A percentile compares a stretch with the other conserved stretches of the same genome.
These are phyloP conservation scores for Leccinellum albellum DNA, from an alignment of 768 basidiomycete species.

Conservation along the genomic window DNA sequence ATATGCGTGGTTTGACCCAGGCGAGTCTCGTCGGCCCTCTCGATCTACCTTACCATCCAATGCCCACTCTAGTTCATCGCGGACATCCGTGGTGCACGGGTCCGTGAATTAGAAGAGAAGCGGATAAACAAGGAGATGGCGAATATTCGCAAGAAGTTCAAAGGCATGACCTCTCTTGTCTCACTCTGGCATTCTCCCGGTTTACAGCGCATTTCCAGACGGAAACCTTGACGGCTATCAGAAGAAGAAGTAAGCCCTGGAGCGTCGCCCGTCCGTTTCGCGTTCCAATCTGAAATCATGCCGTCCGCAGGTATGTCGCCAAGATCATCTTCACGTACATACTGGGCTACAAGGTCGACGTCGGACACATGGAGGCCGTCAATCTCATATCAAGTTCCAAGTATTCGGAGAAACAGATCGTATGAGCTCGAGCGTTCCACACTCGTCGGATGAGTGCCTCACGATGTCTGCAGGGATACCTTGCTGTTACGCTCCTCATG, in stretches of 20 bases:
- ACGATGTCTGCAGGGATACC: slow-evolving; percentile 69
- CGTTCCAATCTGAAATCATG: slow-evolving; percentile 14
- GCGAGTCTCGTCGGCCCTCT: slow-evolving; percentile 38
- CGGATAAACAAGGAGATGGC: slow-evolving; percentile 99
- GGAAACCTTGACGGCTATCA: slow-evolving; percentile 88
- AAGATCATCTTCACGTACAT: slow-evolving; percentile 99
- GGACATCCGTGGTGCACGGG: slow-evolving; percentile 94
- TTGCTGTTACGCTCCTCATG: slow-evolving; percentile 95
- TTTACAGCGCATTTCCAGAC: slow-evolving; percentile 41
- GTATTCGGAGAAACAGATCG: slow-evolving; percentile 99
- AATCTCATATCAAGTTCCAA: slow-evolving; percentile 94
- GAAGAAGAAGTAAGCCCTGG: slow-evolving; percentile 76
- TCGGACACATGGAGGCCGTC: slow-evolving; percentile 99
- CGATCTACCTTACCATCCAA: slow-evolving; percentile 6
- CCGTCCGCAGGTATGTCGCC: slow-evolving; percentile 75
- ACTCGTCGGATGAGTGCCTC: not conserved
- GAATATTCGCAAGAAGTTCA: slow-evolving; percentile 98
- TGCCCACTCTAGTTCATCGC: slow-evolving; percentile 80
- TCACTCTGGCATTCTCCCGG: not conserved
- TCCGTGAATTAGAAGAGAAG: slow-evolving; percentile 97
- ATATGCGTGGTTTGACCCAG: slow-evolving; percentile 91
- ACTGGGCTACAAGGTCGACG: slow-evolving; percentile 96
- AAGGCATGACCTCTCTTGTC: slow-evolving; percentile 50
- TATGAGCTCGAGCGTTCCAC: slow-evolving; percentile 38
- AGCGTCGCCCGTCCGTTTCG: slow-evolving; percentile 7